Percentiles rank a stretch among this genome's conserved stretches.
These are phyloP conservation scores for Phaeotremella skinneri DNA, from an alignment of 768 basidiomycete species.

Conservation along the genomic window DNA sequence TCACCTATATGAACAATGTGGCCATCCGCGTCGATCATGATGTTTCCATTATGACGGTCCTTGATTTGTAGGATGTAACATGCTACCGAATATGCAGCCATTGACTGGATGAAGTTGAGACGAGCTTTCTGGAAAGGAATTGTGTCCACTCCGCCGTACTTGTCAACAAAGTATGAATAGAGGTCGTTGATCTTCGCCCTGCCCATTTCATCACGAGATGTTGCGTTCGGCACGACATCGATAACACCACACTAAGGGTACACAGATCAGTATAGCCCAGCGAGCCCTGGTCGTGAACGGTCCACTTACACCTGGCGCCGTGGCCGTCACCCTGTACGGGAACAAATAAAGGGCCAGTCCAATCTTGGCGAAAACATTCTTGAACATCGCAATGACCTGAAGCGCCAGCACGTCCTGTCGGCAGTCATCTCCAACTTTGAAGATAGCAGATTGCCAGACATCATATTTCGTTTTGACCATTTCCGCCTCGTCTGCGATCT, in stretches of 20 bases:
- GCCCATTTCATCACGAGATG: constrained; percentile 98
- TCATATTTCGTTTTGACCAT: constrained; percentile 60
- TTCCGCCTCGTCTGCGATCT: constrained; percentile 57
- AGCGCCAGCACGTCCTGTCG: constrained; percentile 96
- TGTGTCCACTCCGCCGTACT: constrained; percentile 87
- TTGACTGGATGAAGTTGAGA: constrained; percentile 94
- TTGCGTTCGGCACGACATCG: constrained; percentile 95
- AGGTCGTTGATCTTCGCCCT: constrained; percentile 96
- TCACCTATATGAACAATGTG: constrained; percentile 93
- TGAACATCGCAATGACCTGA: constrained; percentile 99
- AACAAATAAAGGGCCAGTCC: constrained; percentile 88
- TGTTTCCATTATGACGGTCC: constrained; percentile 98
- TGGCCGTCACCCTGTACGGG: constrained; percentile 96
- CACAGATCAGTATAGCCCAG: not conserved
- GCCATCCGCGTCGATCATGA: constrained; percentile 98
- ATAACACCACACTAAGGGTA: constrained; percentile 84
- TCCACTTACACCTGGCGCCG: constrained; percentile 80
- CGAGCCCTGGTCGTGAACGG: constrained; percentile 6
- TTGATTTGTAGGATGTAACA: constrained; percentile 99
- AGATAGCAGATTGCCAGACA: constrained; percentile 96
- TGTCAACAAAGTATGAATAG: constrained; percentile 86
- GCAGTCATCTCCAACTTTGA: constrained; percentile 99
- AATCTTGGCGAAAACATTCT: constrained; percentile 87
- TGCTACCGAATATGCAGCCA: constrained; percentile 98
- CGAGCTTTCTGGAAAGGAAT: constrained; percentile 87